Percentiles rank a stretch among this genome's conserved stretches.
phyloP scores from a whole-genome alignment of 2,329 filamentous ascomycete species.

The Fusarium mangiferae region DNA sequence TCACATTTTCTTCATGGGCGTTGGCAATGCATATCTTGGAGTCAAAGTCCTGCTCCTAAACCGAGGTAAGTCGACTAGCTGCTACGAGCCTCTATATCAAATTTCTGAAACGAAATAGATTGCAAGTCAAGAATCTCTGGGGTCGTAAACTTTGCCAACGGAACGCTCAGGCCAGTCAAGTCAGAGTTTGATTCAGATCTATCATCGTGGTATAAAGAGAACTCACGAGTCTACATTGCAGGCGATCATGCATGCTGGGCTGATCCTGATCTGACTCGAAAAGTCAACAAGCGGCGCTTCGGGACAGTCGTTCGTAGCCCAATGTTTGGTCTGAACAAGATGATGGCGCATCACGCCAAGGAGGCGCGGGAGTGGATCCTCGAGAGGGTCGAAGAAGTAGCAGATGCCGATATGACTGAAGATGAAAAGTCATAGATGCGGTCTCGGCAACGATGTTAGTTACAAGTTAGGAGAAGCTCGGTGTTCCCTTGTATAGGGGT shows the following conservation, averaged over 20 bases:
- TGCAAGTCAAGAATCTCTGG: constrained; percentile 76
- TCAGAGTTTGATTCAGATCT: constrained; percentile 80
- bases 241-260: constrained; percentile 80
- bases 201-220: constrained; percentile 83
- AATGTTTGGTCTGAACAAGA: constrained; percentile 60
- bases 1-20: constrained; percentile 85
- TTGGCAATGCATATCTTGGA: constrained; percentile 88
- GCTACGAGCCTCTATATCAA: background rate
- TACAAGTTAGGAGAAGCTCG: background rate
- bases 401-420: constrained; percentile 59
- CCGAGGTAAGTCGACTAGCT: constrained; percentile 64
- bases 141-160: constrained; percentile 84
- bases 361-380: constrained; percentile 65
- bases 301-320: constrained; percentile 66
- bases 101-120: constrained; percentile 52
- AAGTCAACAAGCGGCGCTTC: constrained; percentile 69
- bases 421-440: constrained; percentile 54
- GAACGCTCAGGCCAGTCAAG: constrained; percentile 79
- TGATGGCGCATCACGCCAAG: constrained; percentile 65
- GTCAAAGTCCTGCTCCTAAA: constrained; percentile 83
- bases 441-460: background rate
- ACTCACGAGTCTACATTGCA: constrained; percentile 83
- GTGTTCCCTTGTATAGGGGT: background rate
- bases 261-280: constrained; percentile 67
- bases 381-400: constrained; percentile 49